Evolutionary conservation across 148 eudicot species (phyloP), one percentile per base, ranked within the genome.

Genomic region (Heliamphora exappendiculata): DNA sequence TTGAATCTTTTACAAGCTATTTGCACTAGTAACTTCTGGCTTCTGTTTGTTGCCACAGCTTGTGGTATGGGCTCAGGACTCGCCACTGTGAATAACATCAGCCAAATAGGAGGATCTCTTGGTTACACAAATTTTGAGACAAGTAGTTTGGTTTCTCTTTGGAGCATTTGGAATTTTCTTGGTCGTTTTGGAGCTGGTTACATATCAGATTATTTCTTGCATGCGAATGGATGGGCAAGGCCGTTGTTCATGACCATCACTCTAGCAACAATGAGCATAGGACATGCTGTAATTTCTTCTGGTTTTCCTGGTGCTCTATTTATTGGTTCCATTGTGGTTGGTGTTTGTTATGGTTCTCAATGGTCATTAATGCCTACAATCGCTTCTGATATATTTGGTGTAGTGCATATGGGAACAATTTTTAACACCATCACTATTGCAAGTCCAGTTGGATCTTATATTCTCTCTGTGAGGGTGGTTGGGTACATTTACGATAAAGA

Each of bases 141-240:
- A 0, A 85, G 84, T 17, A 90, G 89, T 73, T 83, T 92, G 51
- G 92, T 92, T 75, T 90, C 97, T 4, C 73, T 92, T 8, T 89
- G 92, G 94, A 88, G 97, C 78, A 92, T 92, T 8, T 89, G 91
- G 91, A 92, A 90, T 75, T 92, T 87, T 44, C 82, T 88, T 22
- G 94, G 97, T 16, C 88, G 94, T 20, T 89, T 92, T 82, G 97
- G 94, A 62, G 92, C 90, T 8, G 97, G 95, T 28, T 92, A 87
- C 66, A 33, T 86, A 16, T 92, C 97, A 3, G 95, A 92, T 58
- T 84, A 85, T 53, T 83, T 84, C 75, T 80, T 92, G 65, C 86
- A 79, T 60, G 33, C n/a, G 8, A 85, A 82, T 71, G 84, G 89
- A 64, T 90, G 87, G 87, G 80, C 89, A 0, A 82, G 97, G 76